Evolutionary conservation across 169 alveolate genomes (phyloP), one percentile per base, ranked within the genome.

Genomic region (Besnoitia besnoiti): DNA sequence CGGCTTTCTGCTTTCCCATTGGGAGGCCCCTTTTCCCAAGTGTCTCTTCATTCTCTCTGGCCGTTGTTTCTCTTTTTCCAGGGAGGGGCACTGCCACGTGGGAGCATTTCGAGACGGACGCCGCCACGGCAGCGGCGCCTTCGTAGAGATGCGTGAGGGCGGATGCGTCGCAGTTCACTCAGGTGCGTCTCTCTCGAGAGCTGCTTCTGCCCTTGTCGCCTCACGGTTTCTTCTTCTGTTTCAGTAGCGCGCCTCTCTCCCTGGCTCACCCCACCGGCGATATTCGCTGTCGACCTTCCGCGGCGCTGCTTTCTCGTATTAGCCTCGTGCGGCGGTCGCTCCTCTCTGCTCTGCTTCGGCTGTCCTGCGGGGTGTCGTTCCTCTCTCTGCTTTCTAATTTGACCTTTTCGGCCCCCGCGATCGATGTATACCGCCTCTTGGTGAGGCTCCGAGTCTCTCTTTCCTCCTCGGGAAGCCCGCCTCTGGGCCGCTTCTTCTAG

Each of bases 41-140:
- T n/a, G n/a, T n/a, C n/a, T n/a, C n/a, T n/a, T n/a, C n/a, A n/a
- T n/a, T n/a, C n/a, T n/a, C n/a, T 16, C 1, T 35, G 37, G 80
- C 44, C 39, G 4, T 33, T n/a, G 19, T n/a, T 67, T 27, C 35
- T 40, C 40, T 77, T 44, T 39, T 37, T 39, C 24, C 87, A 77
- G 87, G 7, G 87, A 77, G 30, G 87, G 87, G 12, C 55, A 37
- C 55, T 77, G 87, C 87, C 55, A 77, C 59, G 87, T 77, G 59
- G 87, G 87, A 8, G 5, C n/a, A 4, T 77, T 77, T 55, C 21
- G n/a, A 14, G 35, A 77, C 19, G 87, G 87, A 16, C 16, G 7
- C 7, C 87, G 87, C 16, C 87, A 77, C 59, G 87, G 87, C 87
- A 16, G 3, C 61, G 87, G 87, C 49, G 33, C 87, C 35, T 77